phyloP scores from a whole-genome alignment of 2,329 filamentous ascomycete genomes.

The Aspergillus puulaauensis region DNA sequence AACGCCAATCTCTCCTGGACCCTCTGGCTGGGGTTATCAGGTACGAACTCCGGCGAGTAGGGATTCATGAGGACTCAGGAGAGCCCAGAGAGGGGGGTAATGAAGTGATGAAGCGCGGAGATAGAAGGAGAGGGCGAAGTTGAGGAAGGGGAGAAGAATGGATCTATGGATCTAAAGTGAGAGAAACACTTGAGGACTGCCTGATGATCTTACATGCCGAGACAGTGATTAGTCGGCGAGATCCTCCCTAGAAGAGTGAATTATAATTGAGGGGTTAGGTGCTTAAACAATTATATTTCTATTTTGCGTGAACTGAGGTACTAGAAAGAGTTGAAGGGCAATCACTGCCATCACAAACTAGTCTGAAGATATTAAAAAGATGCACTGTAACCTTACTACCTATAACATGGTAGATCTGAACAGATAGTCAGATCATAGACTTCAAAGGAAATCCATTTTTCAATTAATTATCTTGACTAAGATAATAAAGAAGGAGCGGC shows the following conservation, averaged over 20 bases:
- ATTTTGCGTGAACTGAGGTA: neutral
- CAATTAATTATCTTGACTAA: no score
- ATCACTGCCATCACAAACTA: neutral
- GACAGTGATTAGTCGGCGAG: neutral
- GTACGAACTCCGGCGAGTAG: constrained; percentile 3
- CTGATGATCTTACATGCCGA: neutral
- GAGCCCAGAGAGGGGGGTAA: neutral
- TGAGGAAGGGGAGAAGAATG: neutral
- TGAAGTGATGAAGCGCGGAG: neutral
- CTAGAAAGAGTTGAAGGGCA: neutral
- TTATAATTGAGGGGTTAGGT: neutral
- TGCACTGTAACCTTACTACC: no score
- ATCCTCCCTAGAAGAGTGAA: neutral
- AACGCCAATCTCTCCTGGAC: neutral
- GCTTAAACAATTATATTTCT: neutral
- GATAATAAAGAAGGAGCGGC: no score
- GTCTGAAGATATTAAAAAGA: neutral
- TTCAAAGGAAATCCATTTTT: no score
- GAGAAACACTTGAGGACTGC: neutral
- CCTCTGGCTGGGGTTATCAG: neutral
- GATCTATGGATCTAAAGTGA: neutral
- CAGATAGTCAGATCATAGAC: no score
- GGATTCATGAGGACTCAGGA: constrained; percentile 3
- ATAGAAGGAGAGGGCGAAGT: neutral
- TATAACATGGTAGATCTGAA: no score